Evolutionary conservation across 2,329 filamentous ascomycete genomes (phyloP), one percentile per base, ranked within the genome.

Genomic region (Aspergillus quadricinctus): DNA sequence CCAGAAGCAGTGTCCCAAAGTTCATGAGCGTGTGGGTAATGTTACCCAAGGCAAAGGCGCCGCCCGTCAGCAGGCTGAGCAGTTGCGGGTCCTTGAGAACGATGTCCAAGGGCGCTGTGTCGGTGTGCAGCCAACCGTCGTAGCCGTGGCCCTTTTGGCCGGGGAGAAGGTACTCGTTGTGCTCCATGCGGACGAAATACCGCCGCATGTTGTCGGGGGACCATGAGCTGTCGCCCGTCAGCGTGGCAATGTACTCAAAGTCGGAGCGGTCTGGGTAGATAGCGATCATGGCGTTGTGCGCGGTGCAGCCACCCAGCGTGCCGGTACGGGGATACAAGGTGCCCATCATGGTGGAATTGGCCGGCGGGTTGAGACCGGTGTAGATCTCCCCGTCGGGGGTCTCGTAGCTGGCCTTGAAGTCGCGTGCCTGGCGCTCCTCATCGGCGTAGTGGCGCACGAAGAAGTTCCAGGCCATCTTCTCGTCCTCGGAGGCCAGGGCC

Each of bases 211-310:
- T 83, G 1, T 72, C 70, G 0, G 83, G 72, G 0, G 74, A 71
- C 85, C 85, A 88, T 0, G 81, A 82, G 1, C 69, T 62, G 62
- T 88, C 85, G 3, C 84, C 84, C 2, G 85, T 88, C 28, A 87
- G 64, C 11, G 71, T 69, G 3, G 79, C 80, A 54, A 88, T 81
- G 62, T 81, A 71, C 48, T 84, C 75, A 71, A 82, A 88, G 68
- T 88, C 86, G 28, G 78, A 80, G 49, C 81, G 76, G 56, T 83
- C 78, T 0, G 85, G 84, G 57, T 84, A 80, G 27, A 86, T 75
- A 17, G 80, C 77, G 50, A 88, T 81, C 48, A 86, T 70, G 6
- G 83, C 84, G 48, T 86, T 85, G 70, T 88, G 85, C 4, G 81
- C 78, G 1, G 82, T 80, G 69, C 83, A 85, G 4, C 83, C 83